These are phyloP conservation scores for Erythrophleum fordii DNA, from an alignment of 306 rosid genomes.

Conservation along the genomic window DNA sequence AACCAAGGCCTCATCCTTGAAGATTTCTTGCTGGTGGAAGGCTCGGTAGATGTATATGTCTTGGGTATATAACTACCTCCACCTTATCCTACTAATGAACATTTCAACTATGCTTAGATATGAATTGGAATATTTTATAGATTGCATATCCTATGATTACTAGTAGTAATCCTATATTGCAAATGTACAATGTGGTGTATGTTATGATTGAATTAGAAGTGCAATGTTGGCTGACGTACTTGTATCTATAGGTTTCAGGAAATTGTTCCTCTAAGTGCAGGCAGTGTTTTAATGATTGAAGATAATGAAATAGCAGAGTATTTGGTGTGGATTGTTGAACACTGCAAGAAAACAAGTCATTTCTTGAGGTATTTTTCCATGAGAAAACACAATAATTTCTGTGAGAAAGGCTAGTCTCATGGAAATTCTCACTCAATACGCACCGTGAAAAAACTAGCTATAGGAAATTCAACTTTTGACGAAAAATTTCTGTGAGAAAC, in stretches of 20 bases:
- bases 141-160: not conserved
- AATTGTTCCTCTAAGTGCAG: conserved; percentile 92
- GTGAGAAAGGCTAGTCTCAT: too few species aligned
- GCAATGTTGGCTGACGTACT: conserved; percentile 19
- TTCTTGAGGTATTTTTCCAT: too few species aligned
- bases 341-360: too few species aligned
- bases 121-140: not conserved
- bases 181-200: not conserved
- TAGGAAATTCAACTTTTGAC: too few species aligned
- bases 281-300: conserved; percentile 82
- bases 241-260: conserved; percentile 74
- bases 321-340: too few species aligned
- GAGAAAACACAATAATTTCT: too few species aligned
- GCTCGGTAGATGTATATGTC: conserved; percentile 78
- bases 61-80: conserved; percentile 51
- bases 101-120: not conserved
- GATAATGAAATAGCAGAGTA: conserved; percentile 99
- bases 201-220: conserved; percentile 4
- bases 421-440: too few species aligned
- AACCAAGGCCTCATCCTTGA: conserved; percentile 74
- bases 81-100: not conserved
- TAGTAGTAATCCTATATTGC: not conserved
- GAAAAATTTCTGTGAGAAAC: too few species aligned
- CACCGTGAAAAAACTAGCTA: too few species aligned
- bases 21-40: conserved; percentile 87